Evolutionary conservation across 371 early-diverging fungal genomes (phyloP).

Genomic region (Lichtheimia corymbifera): DNA sequence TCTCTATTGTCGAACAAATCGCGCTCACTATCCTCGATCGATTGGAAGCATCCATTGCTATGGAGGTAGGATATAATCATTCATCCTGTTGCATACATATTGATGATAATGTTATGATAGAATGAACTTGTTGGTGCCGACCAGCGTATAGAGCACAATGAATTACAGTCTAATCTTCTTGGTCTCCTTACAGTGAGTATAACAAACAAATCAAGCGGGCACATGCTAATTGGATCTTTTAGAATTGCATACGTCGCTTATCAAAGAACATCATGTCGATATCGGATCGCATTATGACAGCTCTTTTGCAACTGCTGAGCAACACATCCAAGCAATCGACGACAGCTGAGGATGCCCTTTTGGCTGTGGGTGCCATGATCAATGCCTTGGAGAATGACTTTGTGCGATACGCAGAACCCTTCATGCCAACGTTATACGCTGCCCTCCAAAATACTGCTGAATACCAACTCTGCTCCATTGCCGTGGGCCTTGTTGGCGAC

Average conservation of each 20-base stretch:
- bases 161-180: conserved; percentile 88
- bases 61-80: conserved; percentile 41
- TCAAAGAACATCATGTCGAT: conserved; percentile 87
- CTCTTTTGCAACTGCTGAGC: conserved; percentile 64
- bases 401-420: conserved; percentile 79
- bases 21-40: conserved; percentile 77
- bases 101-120: conserved; percentile 6
- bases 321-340: conserved; percentile 75
- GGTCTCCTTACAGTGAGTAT: conserved; percentile 71
- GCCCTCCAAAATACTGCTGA: conserved; percentile 90
- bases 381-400: conserved; percentile 77
- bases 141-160: conserved; percentile 79
- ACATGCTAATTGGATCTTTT: background rate
- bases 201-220: background rate
- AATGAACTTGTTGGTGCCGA: conserved; percentile 78
- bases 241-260: conserved; percentile 74
- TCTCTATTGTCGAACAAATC: conserved; percentile 69
- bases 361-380: conserved; percentile 85
- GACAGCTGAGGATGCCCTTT: conserved; percentile 87
- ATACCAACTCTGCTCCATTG: conserved; percentile 85
- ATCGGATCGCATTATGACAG: conserved; percentile 80
- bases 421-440: conserved; percentile 77
- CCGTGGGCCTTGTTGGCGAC: conserved; percentile 94
- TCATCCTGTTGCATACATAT: background rate
- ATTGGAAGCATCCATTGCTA: conserved; percentile 69